phyloP scores from a whole-genome alignment of 192 early-diverging fungal species.

The Umbelopsis ramanniana region DNA sequence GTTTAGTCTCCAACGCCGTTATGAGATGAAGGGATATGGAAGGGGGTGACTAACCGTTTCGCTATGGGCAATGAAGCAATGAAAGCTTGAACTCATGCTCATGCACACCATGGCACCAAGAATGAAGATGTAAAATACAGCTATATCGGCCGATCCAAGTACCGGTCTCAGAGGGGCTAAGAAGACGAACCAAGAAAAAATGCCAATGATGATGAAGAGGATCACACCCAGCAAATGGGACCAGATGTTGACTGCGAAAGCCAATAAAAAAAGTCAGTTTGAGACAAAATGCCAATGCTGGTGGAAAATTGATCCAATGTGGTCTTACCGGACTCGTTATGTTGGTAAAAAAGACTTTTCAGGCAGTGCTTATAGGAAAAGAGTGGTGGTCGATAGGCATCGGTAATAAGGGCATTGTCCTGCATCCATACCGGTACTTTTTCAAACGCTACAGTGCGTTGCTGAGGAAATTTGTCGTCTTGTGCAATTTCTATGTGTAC shows the following conservation, averaged over 20 bases:
- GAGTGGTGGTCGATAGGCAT: conserved; percentile 80
- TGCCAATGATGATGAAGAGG: conserved; percentile 56
- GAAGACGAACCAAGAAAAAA: conserved; percentile 48
- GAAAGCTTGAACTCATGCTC: conserved; percentile 79
- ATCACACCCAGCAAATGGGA: conserved; percentile 78
- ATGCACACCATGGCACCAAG: conserved; percentile 78
- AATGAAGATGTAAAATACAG: conserved; percentile 77
- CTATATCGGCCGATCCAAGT: conserved; percentile 50
- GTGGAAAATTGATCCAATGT: background rate
- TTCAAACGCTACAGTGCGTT: conserved; percentile 1
- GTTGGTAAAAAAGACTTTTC: conserved; percentile 77
- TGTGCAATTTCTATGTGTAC: conserved; percentile 4
- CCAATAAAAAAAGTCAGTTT: conserved; percentile 3
- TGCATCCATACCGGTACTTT: conserved; percentile 76
- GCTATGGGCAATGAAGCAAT: conserved; percentile 89
- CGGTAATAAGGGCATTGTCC: conserved; percentile 82
- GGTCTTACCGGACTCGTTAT: conserved; percentile 85
- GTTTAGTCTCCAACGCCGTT: background rate
- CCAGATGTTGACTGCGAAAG: conserved; percentile 78
- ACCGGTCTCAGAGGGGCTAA: conserved; percentile 4
- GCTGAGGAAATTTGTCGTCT: background rate
- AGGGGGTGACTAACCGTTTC: conserved; percentile 27
- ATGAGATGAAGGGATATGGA: too few relatives aligned
- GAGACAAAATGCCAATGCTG: background rate
- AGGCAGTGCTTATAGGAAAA: conserved; percentile 79